phyloP scores from a whole-genome alignment of 176 grass and related monocot genomes.

The Rhynchospora breviuscula region DNA sequence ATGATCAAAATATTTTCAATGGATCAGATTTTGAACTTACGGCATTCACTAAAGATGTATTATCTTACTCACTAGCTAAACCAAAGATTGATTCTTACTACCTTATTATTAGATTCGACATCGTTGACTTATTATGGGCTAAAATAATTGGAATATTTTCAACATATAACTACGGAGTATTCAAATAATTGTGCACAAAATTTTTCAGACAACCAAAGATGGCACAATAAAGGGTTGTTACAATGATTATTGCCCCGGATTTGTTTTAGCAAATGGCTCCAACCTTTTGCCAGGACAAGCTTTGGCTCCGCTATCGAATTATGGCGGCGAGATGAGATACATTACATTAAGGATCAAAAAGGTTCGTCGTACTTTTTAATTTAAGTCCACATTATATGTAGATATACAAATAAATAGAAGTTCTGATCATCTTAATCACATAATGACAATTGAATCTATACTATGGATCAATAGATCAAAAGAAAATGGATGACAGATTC shows the following conservation, averaged over 20 bases:
- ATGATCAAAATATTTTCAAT: too few relatives aligned
- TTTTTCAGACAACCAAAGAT: slow-evolving; percentile 8
- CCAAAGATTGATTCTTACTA: too few relatives aligned
- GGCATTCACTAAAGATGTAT: too few relatives aligned
- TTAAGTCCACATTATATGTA: neutral
- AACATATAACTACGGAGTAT: neutral
- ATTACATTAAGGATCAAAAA: slow-evolving; percentile 21
- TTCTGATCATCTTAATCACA: neutral
- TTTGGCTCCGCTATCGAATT: slow-evolving; percentile 10
- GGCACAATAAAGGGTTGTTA: slow-evolving; percentile 26
- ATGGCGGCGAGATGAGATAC: slow-evolving; percentile 7
- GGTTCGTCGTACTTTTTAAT: neutral
- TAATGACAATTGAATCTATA: neutral
- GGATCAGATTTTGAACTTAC: too few relatives aligned
- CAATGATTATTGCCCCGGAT: slow-evolving; percentile 25
- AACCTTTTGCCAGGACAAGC: slow-evolving; percentile 25
- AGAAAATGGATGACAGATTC: neutral
- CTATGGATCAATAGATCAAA: neutral
- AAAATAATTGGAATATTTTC: neutral
- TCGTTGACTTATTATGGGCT: neutral
- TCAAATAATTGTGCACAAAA: neutral
- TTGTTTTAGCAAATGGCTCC: slow-evolving; percentile 24
- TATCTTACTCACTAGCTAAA: too few relatives aligned
- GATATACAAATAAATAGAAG: neutral
- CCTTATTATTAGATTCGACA: too few relatives aligned